These are phyloP conservation scores for Nitzschia sp. DNA, from an alignment of 108 stramenopile genomes.

Conservation along the genomic window DNA sequence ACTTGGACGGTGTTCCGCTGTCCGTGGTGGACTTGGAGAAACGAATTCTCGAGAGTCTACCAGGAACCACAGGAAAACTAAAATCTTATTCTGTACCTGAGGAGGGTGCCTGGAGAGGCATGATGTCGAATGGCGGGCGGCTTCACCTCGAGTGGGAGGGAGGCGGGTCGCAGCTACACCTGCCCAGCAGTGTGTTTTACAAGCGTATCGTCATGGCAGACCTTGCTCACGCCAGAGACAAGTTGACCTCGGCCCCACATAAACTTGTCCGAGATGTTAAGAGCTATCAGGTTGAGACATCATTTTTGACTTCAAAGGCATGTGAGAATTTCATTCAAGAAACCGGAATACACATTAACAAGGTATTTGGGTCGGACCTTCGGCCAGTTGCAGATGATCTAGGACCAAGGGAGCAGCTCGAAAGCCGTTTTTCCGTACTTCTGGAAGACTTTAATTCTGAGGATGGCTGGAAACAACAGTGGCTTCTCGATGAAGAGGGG, in stretches of 20 bases:
- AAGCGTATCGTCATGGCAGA: constrained; percentile 65
- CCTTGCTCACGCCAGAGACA: constrained; percentile 55
- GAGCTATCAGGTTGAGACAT: constrained; percentile 58
- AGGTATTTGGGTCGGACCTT: constrained; percentile 41
- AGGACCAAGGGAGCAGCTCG: constrained; percentile 42
- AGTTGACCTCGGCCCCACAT: constrained; percentile 52
- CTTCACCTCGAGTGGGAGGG: constrained; percentile 41
- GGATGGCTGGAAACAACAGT: constrained; percentile 63
- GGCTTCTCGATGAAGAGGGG: constrained; percentile 48
- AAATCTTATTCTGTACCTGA: constrained; percentile 57
- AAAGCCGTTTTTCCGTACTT: constrained; percentile 52
- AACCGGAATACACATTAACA: constrained; percentile 49
- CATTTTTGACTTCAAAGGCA: constrained; percentile 50
- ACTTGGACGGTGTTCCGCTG: constrained; percentile 62
- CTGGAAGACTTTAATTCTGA: constrained; percentile 57
- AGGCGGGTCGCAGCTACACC: neutral
- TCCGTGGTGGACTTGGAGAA: constrained; percentile 12
- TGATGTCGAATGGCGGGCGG: constrained; percentile 67
- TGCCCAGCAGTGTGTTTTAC: constrained; percentile 56
- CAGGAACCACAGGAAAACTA: constrained; percentile 3
- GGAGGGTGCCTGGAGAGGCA: constrained; percentile 52
- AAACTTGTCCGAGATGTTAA: constrained; percentile 62
- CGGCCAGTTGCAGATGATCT: constrained; percentile 36
- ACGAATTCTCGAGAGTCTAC: constrained; percentile 3
- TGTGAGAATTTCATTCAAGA: constrained; percentile 39